Evolutionary conservation across 257 asterid genomes (phyloP).

Genomic region (Gentiana dahurica): DNA sequence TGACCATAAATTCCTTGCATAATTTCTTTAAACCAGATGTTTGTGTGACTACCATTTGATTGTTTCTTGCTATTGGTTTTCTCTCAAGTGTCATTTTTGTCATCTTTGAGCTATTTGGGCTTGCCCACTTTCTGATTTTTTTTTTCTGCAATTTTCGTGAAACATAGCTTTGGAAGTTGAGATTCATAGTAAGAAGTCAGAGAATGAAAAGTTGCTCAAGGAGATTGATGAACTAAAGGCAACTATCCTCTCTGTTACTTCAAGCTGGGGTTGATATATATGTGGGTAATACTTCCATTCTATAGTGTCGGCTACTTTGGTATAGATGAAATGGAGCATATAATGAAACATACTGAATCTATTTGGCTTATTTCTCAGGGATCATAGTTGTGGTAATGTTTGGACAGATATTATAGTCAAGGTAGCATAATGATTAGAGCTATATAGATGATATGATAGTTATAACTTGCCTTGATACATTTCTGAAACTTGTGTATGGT

Average conservation of each 20-base stretch:
- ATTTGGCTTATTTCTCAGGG: no score
- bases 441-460: no score
- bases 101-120: not conserved
- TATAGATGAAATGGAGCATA: no score
- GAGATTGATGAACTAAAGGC: constrained; percentile 27
- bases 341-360: no score
- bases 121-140: constrained; percentile 2
- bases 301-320: no score
- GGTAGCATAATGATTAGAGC: no score
- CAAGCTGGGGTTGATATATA: not conserved
- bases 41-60: not conserved
- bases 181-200: constrained; percentile 17
- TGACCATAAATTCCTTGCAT: not conserved
- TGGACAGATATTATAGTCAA: no score
- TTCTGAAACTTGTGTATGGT: no score
- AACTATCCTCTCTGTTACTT: constrained; percentile 21
- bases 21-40: not conserved
- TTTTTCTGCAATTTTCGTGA: not conserved
- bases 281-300: no score
- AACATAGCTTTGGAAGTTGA: constrained; percentile 28
- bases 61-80: not conserved
- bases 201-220: constrained; percentile 28
- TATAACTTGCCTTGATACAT: no score
- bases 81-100: not conserved
- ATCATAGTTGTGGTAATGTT: no score